These are phyloP conservation scores for Galeopsis tetrahit DNA, from an alignment of 257 asterid species.

Conservation along the genomic window DNA sequence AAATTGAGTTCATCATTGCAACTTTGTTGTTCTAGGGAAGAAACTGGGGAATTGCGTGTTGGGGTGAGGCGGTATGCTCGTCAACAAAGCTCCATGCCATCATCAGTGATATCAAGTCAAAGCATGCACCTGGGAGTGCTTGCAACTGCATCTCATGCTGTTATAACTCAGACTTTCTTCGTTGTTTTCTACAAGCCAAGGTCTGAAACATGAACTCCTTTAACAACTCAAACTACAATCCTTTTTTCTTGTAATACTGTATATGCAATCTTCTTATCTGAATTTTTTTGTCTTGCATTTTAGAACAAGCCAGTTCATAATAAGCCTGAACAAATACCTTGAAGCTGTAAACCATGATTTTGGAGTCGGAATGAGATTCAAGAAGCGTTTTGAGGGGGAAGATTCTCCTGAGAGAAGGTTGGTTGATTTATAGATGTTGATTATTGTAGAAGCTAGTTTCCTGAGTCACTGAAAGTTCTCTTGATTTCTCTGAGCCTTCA, in stretches of 20 bases:
- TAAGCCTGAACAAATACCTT: conserved; percentile 70
- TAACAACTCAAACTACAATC: not conserved
- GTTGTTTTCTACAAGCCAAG: conserved; percentile 88
- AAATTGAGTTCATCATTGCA: conserved; percentile 12
- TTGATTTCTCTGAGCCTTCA: conserved; percentile 32
- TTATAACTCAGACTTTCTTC: conserved; percentile 57
- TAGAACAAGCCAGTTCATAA: conserved; percentile 82
- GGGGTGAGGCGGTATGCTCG: conserved; percentile 70
- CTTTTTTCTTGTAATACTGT: not conserved
- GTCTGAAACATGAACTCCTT: conserved; percentile 39
- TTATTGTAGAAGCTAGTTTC: conserved; percentile 1
- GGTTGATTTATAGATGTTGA: conserved; percentile 10
- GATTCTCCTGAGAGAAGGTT: conserved; percentile 87
- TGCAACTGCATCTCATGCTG: conserved; percentile 85
- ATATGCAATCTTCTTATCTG: not conserved
- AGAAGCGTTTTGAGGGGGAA: conserved; percentile 82
- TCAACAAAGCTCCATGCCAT: conserved; percentile 71
- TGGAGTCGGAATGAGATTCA: conserved; percentile 78
- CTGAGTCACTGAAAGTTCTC: conserved; percentile 15
- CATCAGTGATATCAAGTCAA: conserved; percentile 83
- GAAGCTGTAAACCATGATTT: conserved; percentile 64
- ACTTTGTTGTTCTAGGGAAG: conserved; percentile 53
- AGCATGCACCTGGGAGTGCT: conserved; percentile 90
- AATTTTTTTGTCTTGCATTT: conserved; percentile 18
- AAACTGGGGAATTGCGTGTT: conserved; percentile 69